Evolutionary conservation across 306 rosid species (phyloP), one percentile per base, ranked within the genome.

Genomic region (Acacia confusa): DNA sequence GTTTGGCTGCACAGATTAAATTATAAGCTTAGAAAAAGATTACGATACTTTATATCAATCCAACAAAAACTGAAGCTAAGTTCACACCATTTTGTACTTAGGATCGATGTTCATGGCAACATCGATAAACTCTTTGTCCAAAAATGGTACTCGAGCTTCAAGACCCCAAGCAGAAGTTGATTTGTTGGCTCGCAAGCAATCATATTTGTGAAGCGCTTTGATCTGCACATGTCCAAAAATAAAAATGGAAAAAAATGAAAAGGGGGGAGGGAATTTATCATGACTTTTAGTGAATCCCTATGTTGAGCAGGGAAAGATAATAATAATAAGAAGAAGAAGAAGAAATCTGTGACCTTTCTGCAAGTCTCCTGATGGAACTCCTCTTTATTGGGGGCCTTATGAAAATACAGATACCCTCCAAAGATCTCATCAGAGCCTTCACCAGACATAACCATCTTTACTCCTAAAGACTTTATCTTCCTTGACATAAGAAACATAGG

Each of bases 381-480:
- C 78, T 94, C 95, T 88, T 92, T 90, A 87, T 90, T 87, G 25
- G 98, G 98, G 68, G 98, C 98, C 83, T 92, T 94, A 77, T 94
- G 98, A 89, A 92, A 94, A 87, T 94, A 94, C 77, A 94, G 71
- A 57, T 94, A 94, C 73, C 98, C 98, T 12, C 97, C 98, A 61
- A 94, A 94, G 65, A 94, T 85, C 88, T 94, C 97, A 82, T 94
- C 98, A 24, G 98, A 86, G 1, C 98, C 98, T 88, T 94, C 98
- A 32, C 98, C 98, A 32, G 98, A 94, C 55, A 94, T 76, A 36
- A 94, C 97, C 98, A 83, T 81, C 76, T 94, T 94, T 34, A 94
- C 98, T 43, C 98, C 98, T 2, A 94, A 53, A 0, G 98, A 90
- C 80, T 94, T 90, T 9, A 94, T 92, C 87, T 94, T 94, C 24